A percentile compares a stretch with the other conserved stretches of the same genome.
These are phyloP conservation scores for Phialocephala sp. DNA, from an alignment of 2,329 filamentous ascomycete genomes.

Conservation along the genomic window DNA sequence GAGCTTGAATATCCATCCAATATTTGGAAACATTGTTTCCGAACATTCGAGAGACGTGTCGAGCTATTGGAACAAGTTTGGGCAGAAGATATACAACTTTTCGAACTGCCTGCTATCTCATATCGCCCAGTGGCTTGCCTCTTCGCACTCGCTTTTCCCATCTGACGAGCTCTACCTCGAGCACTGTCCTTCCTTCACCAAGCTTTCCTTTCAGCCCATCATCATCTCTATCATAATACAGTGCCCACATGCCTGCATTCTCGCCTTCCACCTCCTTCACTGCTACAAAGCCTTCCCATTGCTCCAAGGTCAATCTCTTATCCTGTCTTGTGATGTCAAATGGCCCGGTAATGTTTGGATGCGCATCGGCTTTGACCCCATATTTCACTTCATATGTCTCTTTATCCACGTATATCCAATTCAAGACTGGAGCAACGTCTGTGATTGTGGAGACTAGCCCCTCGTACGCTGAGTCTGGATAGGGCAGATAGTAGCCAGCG, in stretches of 20 bases:
- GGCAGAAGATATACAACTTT: not conserved
- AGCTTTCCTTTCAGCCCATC: constrained; percentile 53
- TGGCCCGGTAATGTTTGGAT: constrained; percentile 74
- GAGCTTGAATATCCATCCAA: not conserved
- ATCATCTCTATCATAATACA: constrained; percentile 58
- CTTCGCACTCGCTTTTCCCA: constrained; percentile 52
- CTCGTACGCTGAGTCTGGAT: constrained; percentile 51
- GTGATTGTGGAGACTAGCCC: constrained; percentile 59
- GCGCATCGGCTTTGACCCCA: constrained; percentile 72
- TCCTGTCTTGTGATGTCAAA: constrained; percentile 67
- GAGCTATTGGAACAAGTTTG: not conserved
- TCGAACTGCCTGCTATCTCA: constrained; percentile 11
- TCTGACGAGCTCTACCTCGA: constrained; percentile 60
- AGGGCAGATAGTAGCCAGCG: constrained; percentile 61
- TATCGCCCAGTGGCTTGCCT: constrained; percentile 30
- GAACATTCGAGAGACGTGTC: not conserved
- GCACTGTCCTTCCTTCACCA: constrained; percentile 52
- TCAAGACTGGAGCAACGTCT: constrained; percentile 62
- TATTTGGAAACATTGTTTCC: constrained; percentile 3
- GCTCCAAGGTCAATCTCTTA: constrained; percentile 56
- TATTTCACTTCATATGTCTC: constrained; percentile 64
- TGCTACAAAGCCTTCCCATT: constrained; percentile 72
- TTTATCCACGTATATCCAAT: constrained; percentile 70
- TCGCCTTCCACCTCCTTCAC: constrained; percentile 53
- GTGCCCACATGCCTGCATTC: constrained; percentile 52